phyloP scores from a whole-genome alignment of 2,329 filamentous ascomycete species.

The Calycina herbarum region DNA sequence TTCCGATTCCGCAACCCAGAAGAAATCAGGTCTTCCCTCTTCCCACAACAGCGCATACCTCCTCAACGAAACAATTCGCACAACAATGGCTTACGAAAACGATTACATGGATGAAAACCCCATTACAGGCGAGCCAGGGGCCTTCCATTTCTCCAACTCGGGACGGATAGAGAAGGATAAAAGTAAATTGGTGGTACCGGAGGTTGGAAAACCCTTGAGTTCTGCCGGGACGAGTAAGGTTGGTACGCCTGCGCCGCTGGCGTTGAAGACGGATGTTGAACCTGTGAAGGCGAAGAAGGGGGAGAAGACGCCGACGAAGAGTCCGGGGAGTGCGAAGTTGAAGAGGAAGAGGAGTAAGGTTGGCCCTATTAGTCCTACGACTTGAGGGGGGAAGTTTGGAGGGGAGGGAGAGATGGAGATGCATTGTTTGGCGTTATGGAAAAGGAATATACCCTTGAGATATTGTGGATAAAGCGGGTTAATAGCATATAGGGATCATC shows the following conservation, averaged over 20 bases:
- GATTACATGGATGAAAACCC: constrained; percentile 70
- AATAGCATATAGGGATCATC: background rate
- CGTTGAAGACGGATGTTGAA: constrained; percentile 33
- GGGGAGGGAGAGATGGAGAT: background rate
- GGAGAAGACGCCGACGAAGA: constrained; percentile 36
- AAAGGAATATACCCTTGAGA: constrained; percentile 6
- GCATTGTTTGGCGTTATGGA: background rate
- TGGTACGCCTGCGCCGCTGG: constrained; percentile 24
- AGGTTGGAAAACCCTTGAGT: constrained; percentile 18
- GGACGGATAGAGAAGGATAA: constrained; percentile 46
- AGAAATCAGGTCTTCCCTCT: constrained; percentile 24
- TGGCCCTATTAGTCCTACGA: constrained; percentile 29
- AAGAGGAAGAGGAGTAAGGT: constrained; percentile 43
- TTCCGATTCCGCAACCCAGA: constrained; percentile 16
- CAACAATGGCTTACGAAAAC: constrained; percentile 59
- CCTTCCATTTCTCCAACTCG: constrained; percentile 64
- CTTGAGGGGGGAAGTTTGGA: background rate
- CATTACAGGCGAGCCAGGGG: constrained; percentile 64
- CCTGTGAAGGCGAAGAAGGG: constrained; percentile 34
- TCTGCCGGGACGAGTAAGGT: constrained; percentile 23
- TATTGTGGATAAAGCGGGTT: background rate
- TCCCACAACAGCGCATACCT: constrained; percentile 30
- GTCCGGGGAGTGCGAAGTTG: constrained; percentile 36
- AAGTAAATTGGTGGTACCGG: constrained; percentile 22
- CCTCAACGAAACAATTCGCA: constrained; percentile 57